Base-by-base conservation (phyloP, 495 filamentous ascomycete species). In the Neurospora cerealis region DNA sequence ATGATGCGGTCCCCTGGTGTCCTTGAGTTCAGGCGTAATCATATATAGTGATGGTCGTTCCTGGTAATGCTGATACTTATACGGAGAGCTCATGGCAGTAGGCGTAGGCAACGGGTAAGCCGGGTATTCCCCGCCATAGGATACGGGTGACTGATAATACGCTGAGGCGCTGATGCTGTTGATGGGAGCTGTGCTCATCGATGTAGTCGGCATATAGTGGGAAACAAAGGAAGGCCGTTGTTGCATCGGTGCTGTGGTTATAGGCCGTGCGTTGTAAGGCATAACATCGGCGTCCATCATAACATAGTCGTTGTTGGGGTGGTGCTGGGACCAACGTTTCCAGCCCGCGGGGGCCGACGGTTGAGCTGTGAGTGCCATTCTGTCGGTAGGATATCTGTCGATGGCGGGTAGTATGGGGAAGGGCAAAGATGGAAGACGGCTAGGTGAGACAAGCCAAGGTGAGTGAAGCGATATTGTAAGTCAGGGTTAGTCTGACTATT, bases 261-360 rank as follows among this genome's bases (percentile, higher is more conserved):
- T 75, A 8, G 78, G 72, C 39, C 76, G 79, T 21, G 80, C 78
- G 74, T 79, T 78, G 75, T 82, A 85, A 5, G 78, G 73, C 74
- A 83, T 79, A 69, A 83, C 73, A 69, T 77, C 71, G 28, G 80
- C 9, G 34, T 82, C 79, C 78, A 83, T 78, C 78, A 86, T 78
- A 72, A 73, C 73, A 77, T 82, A 86, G 21, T 83, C 80, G 21
- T 71, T 41, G 71, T 62, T 77, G 19, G 73, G 73, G 24, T 82
- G 80, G 32, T 82, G 81, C 28, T 83, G 80, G 75, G 82, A 74
- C 84, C 84, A 86, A 71, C 83, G 80, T 70, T 72, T 78, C 85
- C 85, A 87, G 75, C 40, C 72, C 10, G 79, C 72, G 40, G 78
- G 75, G 15, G 79, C 75, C 34, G 80, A 74, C 72, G 78, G 72